Percentiles rank a stretch among this genome's conserved stretches.
Conservation (phyloP, 306 rosid genomes). For the Crotalaria pallida region DNA sequence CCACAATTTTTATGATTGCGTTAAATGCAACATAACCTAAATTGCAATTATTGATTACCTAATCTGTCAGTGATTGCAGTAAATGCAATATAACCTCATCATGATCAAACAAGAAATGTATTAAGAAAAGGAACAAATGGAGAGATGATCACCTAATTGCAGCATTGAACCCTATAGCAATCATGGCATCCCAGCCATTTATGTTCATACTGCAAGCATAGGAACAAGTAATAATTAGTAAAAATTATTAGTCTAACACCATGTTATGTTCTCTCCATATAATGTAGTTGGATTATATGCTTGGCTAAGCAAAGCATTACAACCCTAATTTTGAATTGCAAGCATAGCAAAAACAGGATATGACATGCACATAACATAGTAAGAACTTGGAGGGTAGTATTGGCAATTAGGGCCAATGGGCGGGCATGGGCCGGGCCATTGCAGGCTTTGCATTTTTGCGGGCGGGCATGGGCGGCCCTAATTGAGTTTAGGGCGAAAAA, state of each 20-base stretch:
- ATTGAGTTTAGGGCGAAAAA: too few species aligned
- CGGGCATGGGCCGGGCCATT: too few species aligned
- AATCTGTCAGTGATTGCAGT: too few species aligned
- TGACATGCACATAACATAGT: neutral
- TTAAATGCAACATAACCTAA: too few species aligned
- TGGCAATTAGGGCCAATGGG: too few species aligned
- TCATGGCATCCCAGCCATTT: slow-evolving; percentile 75
- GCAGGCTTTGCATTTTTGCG: too few species aligned
- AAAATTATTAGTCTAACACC: neutral
- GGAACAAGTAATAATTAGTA: neutral
- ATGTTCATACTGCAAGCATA: slow-evolving; percentile 57
- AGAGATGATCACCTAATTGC: slow-evolving; percentile 54
- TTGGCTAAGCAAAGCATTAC: neutral
- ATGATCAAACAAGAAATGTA: neutral
- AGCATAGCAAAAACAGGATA: neutral
- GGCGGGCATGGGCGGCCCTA: too few species aligned
- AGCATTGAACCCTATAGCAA: slow-evolving; percentile 72
- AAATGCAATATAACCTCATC: too few species aligned
- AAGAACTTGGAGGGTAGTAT: neutral
- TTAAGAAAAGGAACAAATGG: neutral
- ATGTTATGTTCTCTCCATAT: neutral
- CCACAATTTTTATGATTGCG: too few species aligned
- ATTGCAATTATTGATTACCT: too few species aligned
- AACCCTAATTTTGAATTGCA: neutral
- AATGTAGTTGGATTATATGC: neutral